These are phyloP conservation scores for Sporothrix euskadiensis DNA, from an alignment of 2,329 filamentous ascomycete species.

Conservation along the genomic window DNA sequence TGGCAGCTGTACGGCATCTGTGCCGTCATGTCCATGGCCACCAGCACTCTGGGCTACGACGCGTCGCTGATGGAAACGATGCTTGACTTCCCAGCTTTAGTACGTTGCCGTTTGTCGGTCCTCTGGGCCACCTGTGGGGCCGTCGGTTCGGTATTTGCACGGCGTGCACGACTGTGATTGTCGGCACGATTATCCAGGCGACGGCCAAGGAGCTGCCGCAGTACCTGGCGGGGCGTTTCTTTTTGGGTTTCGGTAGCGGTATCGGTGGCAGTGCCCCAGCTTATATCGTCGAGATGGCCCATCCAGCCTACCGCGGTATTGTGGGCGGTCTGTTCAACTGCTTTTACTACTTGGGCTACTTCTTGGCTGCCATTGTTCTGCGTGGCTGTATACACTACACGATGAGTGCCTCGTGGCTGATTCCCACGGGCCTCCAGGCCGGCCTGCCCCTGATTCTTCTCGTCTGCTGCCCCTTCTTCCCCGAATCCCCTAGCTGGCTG, in stretches of 20 bases:
- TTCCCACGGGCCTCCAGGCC: conserved; percentile 1
- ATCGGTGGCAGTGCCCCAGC: background rate
- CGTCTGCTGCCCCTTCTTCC: conserved; percentile 10
- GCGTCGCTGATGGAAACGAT: conserved; percentile 9
- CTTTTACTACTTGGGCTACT: conserved; percentile 3
- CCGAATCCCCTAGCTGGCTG: background rate
- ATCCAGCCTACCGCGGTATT: background rate
- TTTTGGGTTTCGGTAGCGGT: background rate
- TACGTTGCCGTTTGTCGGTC: background rate
- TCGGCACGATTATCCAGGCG: conserved; percentile 2
- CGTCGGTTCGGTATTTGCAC: background rate
- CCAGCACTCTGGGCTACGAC: background rate
- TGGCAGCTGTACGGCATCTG: conserved; percentile 12
- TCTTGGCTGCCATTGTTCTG: background rate
- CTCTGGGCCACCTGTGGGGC: background rate
- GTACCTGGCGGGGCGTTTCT: conserved; percentile 13
- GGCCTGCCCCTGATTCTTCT: background rate
- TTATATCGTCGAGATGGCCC: conserved; percentile 7
- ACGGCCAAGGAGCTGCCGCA: conserved; percentile 5
- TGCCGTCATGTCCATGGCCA: background rate
- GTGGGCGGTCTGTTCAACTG: conserved; percentile 7
- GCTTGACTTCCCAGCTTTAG: conserved; percentile 3
- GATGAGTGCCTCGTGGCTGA: background rate
- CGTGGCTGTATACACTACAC: background rate
- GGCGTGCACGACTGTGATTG: background rate